Evolutionary conservation across 1,284 basidiomycete genomes (phyloP).

Genomic region (Cryptococcus jaspeensis): DNA sequence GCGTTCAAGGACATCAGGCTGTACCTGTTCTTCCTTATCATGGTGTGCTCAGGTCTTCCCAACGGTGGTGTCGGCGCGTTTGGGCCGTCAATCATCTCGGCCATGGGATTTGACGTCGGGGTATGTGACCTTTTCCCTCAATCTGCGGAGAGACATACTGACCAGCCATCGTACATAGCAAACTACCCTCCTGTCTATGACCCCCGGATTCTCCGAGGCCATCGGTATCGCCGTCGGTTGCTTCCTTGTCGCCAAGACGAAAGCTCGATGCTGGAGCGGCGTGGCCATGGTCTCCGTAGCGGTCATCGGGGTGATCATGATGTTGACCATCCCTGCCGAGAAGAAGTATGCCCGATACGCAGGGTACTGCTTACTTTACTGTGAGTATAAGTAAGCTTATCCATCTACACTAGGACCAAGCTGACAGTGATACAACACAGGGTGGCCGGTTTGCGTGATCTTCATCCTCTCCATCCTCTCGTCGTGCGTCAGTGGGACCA

Average conservation of each 20-base stretch:
- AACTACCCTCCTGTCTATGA: no score
- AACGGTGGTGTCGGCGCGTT: constrained; percentile 24
- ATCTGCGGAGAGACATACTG: neutral
- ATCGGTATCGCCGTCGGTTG: no score
- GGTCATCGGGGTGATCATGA: neutral
- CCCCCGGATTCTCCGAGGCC: no score
- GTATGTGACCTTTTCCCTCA: neutral
- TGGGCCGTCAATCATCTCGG: constrained; percentile 36
- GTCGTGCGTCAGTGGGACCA: constrained; percentile 5
- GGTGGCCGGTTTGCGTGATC: constrained; percentile 8
- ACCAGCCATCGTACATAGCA: neutral
- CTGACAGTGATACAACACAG: neutral
- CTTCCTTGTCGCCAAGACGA: no score
- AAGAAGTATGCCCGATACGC: constrained; percentile 1
- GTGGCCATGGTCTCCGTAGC: no score
- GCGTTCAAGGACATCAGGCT: constrained; percentile 15
- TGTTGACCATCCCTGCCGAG: constrained; percentile 5
- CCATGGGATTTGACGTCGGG: neutral
- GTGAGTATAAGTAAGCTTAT: no score
- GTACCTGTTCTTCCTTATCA: constrained; percentile 16
- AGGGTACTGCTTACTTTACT: constrained; percentile 3
- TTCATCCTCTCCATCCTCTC: constrained; percentile 9
- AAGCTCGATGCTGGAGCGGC: no score
- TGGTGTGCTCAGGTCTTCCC: constrained; percentile 13
- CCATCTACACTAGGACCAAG: no score